These are phyloP conservation scores for Trametes hirsuta DNA, from an alignment of 1,284 basidiomycete species.

Conservation along the genomic window DNA sequence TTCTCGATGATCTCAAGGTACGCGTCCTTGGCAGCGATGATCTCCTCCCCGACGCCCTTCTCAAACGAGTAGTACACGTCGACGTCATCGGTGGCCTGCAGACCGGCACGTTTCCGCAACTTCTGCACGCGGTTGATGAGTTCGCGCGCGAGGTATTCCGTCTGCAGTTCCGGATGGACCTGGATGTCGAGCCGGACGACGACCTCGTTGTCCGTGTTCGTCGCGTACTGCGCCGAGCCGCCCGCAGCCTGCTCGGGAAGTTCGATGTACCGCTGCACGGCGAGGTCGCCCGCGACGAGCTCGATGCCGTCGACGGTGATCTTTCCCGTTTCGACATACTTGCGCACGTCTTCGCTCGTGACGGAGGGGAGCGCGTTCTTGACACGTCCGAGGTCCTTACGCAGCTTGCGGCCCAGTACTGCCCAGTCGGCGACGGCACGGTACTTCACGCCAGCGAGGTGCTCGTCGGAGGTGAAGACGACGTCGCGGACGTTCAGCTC, in stretches of 20 bases:
- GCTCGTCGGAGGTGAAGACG: constrained; percentile 89
- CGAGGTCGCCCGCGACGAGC: constrained; percentile 87
- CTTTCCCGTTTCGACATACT: constrained; percentile 77
- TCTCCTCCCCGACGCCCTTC: constrained; percentile 64
- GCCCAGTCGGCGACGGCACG: constrained; percentile 94
- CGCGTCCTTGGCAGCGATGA: constrained; percentile 73
- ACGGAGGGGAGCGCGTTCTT: constrained; percentile 86
- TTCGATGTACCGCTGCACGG: constrained; percentile 92
- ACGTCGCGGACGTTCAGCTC: constrained; percentile 96
- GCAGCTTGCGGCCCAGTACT: constrained; percentile 92
- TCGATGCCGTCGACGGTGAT: constrained; percentile 90
- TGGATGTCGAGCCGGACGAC: constrained; percentile 92
- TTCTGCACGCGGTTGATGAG: constrained; percentile 96
- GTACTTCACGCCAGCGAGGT: constrained; percentile 87
- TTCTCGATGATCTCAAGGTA: constrained; percentile 77
- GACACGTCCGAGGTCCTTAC: constrained; percentile 92
- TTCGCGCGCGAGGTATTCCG: constrained; percentile 90
- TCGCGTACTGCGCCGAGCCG: constrained; percentile 68
- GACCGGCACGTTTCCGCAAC: constrained; percentile 92
- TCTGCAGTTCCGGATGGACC: constrained; percentile 84
- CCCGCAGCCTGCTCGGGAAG: constrained; percentile 60
- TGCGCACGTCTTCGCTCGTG: constrained; percentile 84
- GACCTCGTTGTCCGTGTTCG: constrained; percentile 93
- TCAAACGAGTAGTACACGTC: constrained; percentile 89
- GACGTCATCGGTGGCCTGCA: constrained; percentile 95